phyloP scores from a whole-genome alignment of 2,329 filamentous ascomycete species.

The Microsporum audouinii region DNA sequence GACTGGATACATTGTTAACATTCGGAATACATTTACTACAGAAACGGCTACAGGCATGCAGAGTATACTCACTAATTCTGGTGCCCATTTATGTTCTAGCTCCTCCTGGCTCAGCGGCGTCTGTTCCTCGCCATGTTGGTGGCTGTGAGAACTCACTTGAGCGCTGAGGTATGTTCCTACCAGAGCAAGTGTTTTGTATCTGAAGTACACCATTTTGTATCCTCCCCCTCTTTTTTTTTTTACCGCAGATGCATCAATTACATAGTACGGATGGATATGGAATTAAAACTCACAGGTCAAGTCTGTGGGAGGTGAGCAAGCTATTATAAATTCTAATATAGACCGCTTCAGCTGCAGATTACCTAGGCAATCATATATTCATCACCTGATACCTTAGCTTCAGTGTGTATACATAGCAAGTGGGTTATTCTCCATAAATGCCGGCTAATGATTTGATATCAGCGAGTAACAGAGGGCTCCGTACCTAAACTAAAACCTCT shows the following conservation, averaged over 20 bases:
- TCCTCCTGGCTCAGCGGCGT: background rate
- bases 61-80: background rate
- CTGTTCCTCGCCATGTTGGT: background rate
- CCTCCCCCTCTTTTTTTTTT: background rate
- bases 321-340: background rate
- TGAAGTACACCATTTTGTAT: background rate
- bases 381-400: background rate
- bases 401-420: background rate
- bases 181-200: background rate
- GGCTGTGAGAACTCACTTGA: background rate
- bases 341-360: background rate
- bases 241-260: background rate
- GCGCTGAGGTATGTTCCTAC: background rate
- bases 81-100: background rate
- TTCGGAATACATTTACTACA: background rate
- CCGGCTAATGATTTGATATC: background rate
- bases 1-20: constrained; percentile 30
- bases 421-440: background rate
- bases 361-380: background rate
- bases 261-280: background rate
- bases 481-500: background rate
- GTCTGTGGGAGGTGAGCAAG: background rate
- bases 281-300: background rate
- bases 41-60: background rate
- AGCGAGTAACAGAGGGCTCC: background rate